Evolutionary conservation across 2,329 filamentous ascomycete species (phyloP).

Genomic region (Scedosporium minutisporum): DNA sequence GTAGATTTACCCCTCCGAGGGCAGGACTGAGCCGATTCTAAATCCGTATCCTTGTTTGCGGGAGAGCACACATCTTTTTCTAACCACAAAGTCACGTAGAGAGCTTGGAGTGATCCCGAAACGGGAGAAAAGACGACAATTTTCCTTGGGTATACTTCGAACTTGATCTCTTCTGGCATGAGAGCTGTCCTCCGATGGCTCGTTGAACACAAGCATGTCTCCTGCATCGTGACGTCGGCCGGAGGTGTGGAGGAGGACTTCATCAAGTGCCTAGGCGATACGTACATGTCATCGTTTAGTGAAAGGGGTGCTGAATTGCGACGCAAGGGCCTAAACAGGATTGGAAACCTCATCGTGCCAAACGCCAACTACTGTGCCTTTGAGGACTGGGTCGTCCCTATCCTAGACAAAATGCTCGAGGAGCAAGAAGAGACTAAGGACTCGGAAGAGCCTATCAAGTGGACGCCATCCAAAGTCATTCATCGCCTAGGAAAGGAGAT

Average conservation of each 20-base stretch:
- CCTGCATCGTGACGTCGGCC: slow-evolving; percentile 87
- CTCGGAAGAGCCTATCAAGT: slow-evolving; percentile 59
- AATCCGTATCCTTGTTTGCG: neutral
- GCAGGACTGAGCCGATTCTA: neutral
- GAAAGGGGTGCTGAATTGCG: slow-evolving; percentile 69
- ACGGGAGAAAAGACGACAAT: slow-evolving; percentile 77
- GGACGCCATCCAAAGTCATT: slow-evolving; percentile 92
- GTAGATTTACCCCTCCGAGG: slow-evolving; percentile 36
- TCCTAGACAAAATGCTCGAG: slow-evolving; percentile 85
- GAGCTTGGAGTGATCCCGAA: slow-evolving; percentile 72
- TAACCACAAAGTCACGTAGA: slow-evolving; percentile 27
- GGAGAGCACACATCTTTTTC: neutral
- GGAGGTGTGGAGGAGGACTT: slow-evolving; percentile 95
- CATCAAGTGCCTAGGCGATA: slow-evolving; percentile 94
- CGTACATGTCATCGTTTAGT: slow-evolving; percentile 82
- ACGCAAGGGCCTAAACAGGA: slow-evolving; percentile 81
- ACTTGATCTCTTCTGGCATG: slow-evolving; percentile 91
- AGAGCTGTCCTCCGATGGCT: slow-evolving; percentile 87
- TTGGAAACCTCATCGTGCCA: slow-evolving; percentile 90
- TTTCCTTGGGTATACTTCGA: slow-evolving; percentile 95
- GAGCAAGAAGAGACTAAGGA: slow-evolving; percentile 78
- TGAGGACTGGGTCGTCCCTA: slow-evolving; percentile 94
- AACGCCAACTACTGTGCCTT: slow-evolving; percentile 95
- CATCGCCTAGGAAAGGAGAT: slow-evolving; percentile 86
- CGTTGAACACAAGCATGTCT: slow-evolving; percentile 85